Percentiles rank a stretch among this genome's conserved stretches.
Evolutionary conservation across 306 rosid genomes (phyloP).

Genomic region (Hippophae gyantsensis): DNA sequence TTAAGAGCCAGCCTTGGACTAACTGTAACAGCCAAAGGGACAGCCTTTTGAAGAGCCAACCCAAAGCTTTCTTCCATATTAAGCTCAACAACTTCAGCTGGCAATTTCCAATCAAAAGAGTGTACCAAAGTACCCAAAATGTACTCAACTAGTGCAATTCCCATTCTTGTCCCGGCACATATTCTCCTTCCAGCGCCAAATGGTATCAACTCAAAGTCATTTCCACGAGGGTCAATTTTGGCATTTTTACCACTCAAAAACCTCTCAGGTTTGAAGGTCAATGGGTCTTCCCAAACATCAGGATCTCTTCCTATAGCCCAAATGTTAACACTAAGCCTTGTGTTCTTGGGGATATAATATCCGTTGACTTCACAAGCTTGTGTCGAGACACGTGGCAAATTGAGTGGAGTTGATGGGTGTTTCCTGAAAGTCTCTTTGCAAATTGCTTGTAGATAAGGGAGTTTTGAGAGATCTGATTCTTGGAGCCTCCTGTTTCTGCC

Average conservation of each 20-base stretch:
- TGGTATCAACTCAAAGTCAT: slow-evolving; percentile 40
- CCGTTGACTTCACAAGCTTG: slow-evolving; percentile 36
- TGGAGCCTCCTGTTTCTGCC: slow-evolving; percentile 22
- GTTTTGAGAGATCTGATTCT: slow-evolving; percentile 28
- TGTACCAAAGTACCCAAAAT: slow-evolving; percentile 40
- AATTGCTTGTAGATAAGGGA: slow-evolving; percentile 34
- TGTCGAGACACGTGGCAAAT: slow-evolving; percentile 30
- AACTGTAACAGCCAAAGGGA: slow-evolving; percentile 25
- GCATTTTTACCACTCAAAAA: slow-evolving; percentile 25
- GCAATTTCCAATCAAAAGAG: slow-evolving; percentile 38
- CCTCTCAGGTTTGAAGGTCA: slow-evolving; percentile 33
- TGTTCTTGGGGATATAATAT: slow-evolving; percentile 32
- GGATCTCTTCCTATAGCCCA: slow-evolving; percentile 54
- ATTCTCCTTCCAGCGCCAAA: slow-evolving; percentile 47
- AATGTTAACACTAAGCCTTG: slow-evolving; percentile 34
- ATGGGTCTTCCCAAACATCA: slow-evolving; percentile 35
- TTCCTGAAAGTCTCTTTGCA: slow-evolving; percentile 38
- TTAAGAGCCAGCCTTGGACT: slow-evolving; percentile 22
- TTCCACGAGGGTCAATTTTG: slow-evolving; percentile 29
- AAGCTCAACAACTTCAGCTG: slow-evolving; percentile 16
- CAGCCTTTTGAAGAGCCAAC: slow-evolving; percentile 34
- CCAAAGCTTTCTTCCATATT: slow-evolving; percentile 46
- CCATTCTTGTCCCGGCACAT: slow-evolving; percentile 44
- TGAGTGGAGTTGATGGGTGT: slow-evolving; percentile 44
- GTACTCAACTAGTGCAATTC: slow-evolving; percentile 24